phyloP scores from a whole-genome alignment of 441 rosid genomes.

The Eruca vesicaria region DNA sequence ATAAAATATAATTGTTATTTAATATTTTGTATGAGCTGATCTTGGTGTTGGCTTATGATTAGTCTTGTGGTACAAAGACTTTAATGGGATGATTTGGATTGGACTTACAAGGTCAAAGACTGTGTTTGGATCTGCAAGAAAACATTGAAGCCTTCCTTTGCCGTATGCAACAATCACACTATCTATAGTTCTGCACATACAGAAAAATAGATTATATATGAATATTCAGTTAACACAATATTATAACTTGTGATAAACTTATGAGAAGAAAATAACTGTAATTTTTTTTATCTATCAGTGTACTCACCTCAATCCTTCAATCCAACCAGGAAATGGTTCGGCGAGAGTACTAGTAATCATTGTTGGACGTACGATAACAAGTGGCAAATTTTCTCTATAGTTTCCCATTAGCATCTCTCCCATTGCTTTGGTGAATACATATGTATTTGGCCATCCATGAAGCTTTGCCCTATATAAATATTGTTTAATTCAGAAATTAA shows the following conservation, averaged over 20 bases:
- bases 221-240: background rate
- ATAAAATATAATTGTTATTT: background rate
- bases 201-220: background rate
- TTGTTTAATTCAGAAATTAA: background rate
- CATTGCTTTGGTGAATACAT: slow-evolving; percentile 66
- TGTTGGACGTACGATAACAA: slow-evolving; percentile 49
- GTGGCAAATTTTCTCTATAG: slow-evolving; percentile 36
- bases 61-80: background rate
- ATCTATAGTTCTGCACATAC: slow-evolving; percentile 68
- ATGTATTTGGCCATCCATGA: slow-evolving; percentile 68
- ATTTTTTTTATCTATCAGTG: too few relatives aligned
- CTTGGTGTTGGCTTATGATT: background rate
- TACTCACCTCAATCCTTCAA: slow-evolving; percentile 62
- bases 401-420: slow-evolving; percentile 52
- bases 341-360: slow-evolving; percentile 51
- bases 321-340: slow-evolving; percentile 70
- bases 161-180: slow-evolving; percentile 77
- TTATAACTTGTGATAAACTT: too few relatives aligned
- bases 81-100: background rate
- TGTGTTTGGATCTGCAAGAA: slow-evolving; percentile 58
- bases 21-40: background rate
- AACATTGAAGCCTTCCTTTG: slow-evolving; percentile 71
- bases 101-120: slow-evolving; percentile 64
- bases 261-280: too few relatives aligned
- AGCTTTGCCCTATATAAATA: slow-evolving; percentile 42